phyloP scores from a whole-genome alignment of 495 filamentous ascomycete genomes.

The Aspergillus kassunensis region DNA sequence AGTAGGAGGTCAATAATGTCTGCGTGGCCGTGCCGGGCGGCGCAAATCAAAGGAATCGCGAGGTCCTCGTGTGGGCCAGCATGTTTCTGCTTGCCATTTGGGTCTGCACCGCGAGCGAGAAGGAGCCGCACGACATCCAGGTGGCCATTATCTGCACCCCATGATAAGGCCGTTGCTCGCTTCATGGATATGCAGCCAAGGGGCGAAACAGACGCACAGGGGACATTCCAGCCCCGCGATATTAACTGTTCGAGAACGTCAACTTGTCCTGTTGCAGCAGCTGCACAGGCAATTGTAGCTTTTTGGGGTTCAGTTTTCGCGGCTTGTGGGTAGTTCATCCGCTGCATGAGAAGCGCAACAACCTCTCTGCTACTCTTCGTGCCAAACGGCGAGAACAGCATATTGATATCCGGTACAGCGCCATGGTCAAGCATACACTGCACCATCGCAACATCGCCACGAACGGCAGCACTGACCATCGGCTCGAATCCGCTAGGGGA shows the following conservation, averaged over 20 bases:
- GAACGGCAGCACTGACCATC: background rate
- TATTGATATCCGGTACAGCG: background rate
- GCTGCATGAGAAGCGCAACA: background rate
- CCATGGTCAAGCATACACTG: background rate
- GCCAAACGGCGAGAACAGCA: too few relatives aligned
- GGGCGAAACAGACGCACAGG: too few relatives aligned
- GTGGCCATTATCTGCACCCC: background rate
- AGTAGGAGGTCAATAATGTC: conserved; percentile 3
- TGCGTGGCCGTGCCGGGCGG: background rate
- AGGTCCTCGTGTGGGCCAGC: conserved; percentile 3
- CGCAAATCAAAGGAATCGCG: conserved; percentile 13
- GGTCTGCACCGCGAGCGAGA: conserved; percentile 11
- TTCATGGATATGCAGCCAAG: too few relatives aligned
- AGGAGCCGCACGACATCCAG: conserved; percentile 8
- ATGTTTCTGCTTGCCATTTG: too few relatives aligned
- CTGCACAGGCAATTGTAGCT: too few relatives aligned
- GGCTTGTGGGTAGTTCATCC: too few relatives aligned
- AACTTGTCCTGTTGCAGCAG: too few relatives aligned
- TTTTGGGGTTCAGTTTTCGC: too few relatives aligned
- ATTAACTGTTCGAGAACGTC: too few relatives aligned
- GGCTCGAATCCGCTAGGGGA: background rate
- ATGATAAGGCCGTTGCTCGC: too few relatives aligned
- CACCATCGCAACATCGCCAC: background rate
- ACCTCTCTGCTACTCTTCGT: background rate
- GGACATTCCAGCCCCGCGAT: too few relatives aligned